Conservation (phyloP, 768 basidiomycete species). For the Lactifluus piperatus region DNA sequence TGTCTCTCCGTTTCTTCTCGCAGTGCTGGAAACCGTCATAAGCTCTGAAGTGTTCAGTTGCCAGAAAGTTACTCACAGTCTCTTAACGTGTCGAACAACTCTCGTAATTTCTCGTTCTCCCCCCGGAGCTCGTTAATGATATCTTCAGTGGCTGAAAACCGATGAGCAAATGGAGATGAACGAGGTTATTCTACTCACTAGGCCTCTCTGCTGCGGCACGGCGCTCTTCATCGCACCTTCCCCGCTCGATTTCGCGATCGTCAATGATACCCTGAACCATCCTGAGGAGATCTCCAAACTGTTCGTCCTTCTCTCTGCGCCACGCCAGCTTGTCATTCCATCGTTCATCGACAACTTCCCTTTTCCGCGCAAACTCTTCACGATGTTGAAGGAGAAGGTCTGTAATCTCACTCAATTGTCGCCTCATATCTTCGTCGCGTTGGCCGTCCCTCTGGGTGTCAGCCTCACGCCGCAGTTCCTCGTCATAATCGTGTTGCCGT, state of each 20-base stretch:
- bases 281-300: conserved; percentile 47
- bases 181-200: conserved; percentile 31
- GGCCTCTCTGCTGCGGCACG: conserved; percentile 46
- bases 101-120: conserved; percentile 53
- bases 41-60: background rate
- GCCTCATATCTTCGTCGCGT: conserved; percentile 49
- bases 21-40: conserved; percentile 40
- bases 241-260: conserved; percentile 45
- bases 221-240: conserved; percentile 44
- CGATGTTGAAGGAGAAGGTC: conserved; percentile 63
- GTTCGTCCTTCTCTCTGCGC: conserved; percentile 48
- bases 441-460: conserved; percentile 50
- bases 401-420: conserved; percentile 62
- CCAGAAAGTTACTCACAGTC: conserved; percentile 38
- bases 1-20: conserved; percentile 55
- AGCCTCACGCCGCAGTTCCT: conserved; percentile 52
- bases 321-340: conserved; percentile 55
- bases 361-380: conserved; percentile 51
- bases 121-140: conserved; percentile 49
- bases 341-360: conserved; percentile 47
- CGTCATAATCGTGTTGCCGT: conserved; percentile 46
- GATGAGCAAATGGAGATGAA: conserved; percentile 15
- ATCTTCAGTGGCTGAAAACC: conserved; percentile 43
- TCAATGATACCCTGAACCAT: conserved; percentile 52
- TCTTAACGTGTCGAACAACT: conserved; percentile 44